Conservation (phyloP, 768 basidiomycete species). For the Phlegmacium glaucopus region DNA sequence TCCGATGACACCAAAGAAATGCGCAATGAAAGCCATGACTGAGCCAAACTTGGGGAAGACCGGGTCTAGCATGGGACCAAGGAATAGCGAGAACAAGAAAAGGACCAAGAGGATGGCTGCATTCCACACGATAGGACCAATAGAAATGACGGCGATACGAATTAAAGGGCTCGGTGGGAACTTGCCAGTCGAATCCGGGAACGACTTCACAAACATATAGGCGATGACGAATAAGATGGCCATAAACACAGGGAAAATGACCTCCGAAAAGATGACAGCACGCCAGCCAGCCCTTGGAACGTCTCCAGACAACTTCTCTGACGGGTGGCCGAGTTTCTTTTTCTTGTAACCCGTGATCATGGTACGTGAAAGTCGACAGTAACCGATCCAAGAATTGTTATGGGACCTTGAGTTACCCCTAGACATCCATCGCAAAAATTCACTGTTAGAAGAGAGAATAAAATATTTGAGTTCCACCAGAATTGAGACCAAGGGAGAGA, state of each 20-base stretch:
- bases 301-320: conserved; percentile 94
- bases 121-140: conserved; percentile 97
- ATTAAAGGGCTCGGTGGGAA: conserved; percentile 81
- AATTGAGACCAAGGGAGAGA: not conserved
- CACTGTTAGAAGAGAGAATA: conserved; percentile 44
- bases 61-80: conserved; percentile 86
- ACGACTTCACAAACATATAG: conserved; percentile 91
- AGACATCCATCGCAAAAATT: conserved; percentile 99
- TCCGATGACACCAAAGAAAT: conserved; percentile 77
- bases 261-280: conserved; percentile 83
- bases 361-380: conserved; percentile 95
- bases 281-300: conserved; percentile 93
- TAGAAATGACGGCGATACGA: conserved; percentile 87
- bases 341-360: conserved; percentile 99
- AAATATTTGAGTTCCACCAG: no score
- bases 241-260: conserved; percentile 82
- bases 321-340: conserved; percentile 94
- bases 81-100: conserved; percentile 88
- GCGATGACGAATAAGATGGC: conserved; percentile 84
- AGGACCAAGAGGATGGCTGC: conserved; percentile 81
- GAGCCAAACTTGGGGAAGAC: conserved; percentile 89
- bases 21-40: conserved; percentile 87
- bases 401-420: conserved; percentile 97
- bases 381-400: conserved; percentile 98
- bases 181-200: conserved; percentile 59